phyloP scores from a whole-genome alignment of 208 protist species.

The Acanthamoeba sp. region DNA sequence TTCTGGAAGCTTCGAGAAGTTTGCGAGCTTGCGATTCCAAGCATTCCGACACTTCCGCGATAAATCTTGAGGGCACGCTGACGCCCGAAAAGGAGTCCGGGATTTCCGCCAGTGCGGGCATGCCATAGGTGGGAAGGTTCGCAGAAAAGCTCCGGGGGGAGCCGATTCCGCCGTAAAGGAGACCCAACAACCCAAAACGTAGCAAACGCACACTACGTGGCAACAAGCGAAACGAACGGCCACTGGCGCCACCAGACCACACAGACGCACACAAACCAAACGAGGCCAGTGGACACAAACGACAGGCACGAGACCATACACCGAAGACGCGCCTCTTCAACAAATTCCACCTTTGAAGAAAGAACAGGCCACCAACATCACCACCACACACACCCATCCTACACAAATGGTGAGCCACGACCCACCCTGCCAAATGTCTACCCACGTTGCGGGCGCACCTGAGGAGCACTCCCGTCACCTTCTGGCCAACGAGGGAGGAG shows the following conservation, averaged over 20 bases:
- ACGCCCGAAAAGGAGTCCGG: neutral
- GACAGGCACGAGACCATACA: no score
- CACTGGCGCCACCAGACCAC: no score
- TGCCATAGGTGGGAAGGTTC: neutral
- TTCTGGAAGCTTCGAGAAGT: neutral
- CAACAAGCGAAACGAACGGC: neutral
- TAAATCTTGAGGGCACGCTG: neutral
- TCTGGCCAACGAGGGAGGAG: neutral
- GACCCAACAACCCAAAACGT: neutral
- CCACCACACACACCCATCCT: no score
- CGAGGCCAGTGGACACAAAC: no score
- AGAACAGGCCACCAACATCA: no score
- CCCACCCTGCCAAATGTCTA: neutral
- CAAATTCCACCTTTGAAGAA: no score
- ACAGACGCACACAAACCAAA: no score
- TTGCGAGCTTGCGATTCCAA: neutral
- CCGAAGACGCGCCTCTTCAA: no score
- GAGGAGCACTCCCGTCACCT: neutral
- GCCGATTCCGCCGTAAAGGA: constrained; percentile 22
- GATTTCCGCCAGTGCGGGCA: neutral
- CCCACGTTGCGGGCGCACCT: neutral
- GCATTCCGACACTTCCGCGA: neutral
- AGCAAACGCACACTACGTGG: neutral
- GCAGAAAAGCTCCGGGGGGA: constrained; percentile 23
- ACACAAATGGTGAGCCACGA: neutral